Evolutionary conservation across 2,329 filamentous ascomycete species (phyloP).

Genomic region (Harringtonia aguacate): DNA sequence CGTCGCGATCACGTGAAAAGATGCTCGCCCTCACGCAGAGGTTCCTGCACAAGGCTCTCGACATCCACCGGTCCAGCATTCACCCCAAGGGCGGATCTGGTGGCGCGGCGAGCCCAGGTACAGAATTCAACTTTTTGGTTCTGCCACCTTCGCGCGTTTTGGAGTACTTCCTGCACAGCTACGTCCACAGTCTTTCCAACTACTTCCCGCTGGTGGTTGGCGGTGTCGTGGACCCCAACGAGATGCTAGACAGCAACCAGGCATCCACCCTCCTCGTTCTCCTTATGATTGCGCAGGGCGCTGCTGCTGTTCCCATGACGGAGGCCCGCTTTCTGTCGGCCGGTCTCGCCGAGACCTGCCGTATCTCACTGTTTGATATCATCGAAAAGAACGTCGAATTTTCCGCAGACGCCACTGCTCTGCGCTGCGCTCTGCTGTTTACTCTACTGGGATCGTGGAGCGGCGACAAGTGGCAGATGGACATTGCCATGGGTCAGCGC

Average conservation of each 20-base stretch:
- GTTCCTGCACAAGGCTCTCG: conserved; percentile 59
- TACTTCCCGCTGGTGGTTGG: conserved; percentile 54
- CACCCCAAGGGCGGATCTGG: conserved; percentile 21
- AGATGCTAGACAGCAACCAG: conserved; percentile 55
- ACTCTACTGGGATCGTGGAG: conserved; percentile 61
- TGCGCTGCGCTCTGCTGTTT: conserved; percentile 57
- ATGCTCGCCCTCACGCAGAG: conserved; percentile 62
- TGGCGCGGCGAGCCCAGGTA: conserved; percentile 21
- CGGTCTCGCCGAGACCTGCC: conserved; percentile 59
- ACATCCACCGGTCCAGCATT: conserved; percentile 49
- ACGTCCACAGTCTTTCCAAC: conserved; percentile 53
- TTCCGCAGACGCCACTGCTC: conserved; percentile 51
- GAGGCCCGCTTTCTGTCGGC: conserved; percentile 56
- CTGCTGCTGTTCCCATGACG: conserved; percentile 51
- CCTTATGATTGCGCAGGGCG: conserved; percentile 63
- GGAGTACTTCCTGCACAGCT: conserved; percentile 56
- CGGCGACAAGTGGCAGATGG: conserved; percentile 69
- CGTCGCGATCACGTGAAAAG: conserved; percentile 48
- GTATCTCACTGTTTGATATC: conserved; percentile 60
- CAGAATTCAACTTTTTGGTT: conserved; percentile 50
- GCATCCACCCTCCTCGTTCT: conserved; percentile 55
- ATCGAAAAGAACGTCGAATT: conserved; percentile 63
- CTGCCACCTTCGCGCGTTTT: conserved; percentile 55
- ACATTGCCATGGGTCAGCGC: conserved; percentile 63
- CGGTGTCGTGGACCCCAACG: conserved; percentile 53